Base-by-base conservation (phyloP, 352 stramenopile genomes). In the Pythium utonaiense region DNA sequence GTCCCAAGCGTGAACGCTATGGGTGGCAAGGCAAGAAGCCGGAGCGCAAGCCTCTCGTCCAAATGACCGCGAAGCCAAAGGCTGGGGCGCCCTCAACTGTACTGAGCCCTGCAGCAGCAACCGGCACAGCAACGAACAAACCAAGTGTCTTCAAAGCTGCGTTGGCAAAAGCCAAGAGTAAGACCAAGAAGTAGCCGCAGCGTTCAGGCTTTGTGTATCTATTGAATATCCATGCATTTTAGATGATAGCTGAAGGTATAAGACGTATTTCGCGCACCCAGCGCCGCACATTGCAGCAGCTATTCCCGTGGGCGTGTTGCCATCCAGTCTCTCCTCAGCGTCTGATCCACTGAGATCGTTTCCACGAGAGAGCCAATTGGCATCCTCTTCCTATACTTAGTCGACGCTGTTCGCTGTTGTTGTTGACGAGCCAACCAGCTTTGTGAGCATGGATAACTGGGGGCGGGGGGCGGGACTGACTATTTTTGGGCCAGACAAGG, bases 21-120 rank as follows among this genome's bases (percentile, higher is more conserved):
- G 28, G 34, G 14, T 38, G 58, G 25, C 50, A 70, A 21, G 63
- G 63, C 36, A 31, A 28, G 22, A 53, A 49, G 36, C 53, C 64
- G 28, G 64, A 71, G 41, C 52, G 57, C 24, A 60, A 42, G 21
- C 64, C 64, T 13, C 63, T 70, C 36, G 57, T 66, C 12, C 49
- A 64, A 22, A 40, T 65, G 33, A 28, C 55, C 12, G 34, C 17
- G 40, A 30, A 24, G 14, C 24, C 47, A 17, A 28, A 51, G 6
- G 24, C 36, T 0, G 19, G 24, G 0, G 16, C 47, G 21, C 45
- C 31, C 7, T 34, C 30, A 1, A 22, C 54, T n/a, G 22, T n/a
- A 5, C 30, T 25, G n/a, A 61, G 31, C 40, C 53, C 40, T 8
- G 6, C n/a, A 1, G 40, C 40, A 16, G 40, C 40, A 3, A 49